phyloP scores from a whole-genome alignment of 306 rosid species.

The Myrica gale region DNA sequence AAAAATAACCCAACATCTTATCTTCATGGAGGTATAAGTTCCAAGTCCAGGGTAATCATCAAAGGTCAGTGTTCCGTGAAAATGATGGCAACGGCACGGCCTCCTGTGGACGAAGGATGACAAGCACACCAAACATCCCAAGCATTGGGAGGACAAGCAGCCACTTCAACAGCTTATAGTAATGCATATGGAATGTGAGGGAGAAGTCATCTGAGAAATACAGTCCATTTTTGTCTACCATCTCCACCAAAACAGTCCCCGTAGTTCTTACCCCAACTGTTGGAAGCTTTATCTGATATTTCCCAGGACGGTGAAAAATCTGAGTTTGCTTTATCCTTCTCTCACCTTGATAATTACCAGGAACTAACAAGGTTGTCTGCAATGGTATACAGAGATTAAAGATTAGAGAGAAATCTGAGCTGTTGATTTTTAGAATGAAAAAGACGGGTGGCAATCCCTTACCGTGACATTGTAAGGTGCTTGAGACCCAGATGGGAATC shows the following conservation, averaged over 20 bases:
- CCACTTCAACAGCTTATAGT: constrained; percentile 93
- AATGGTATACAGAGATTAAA: constrained; percentile 32
- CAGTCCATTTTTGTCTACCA: constrained; percentile 93
- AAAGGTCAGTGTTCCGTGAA: constrained; percentile 73
- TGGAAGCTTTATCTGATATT: constrained; percentile 76
- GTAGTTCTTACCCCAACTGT: constrained; percentile 81
- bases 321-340: constrained; percentile 70
- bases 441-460: constrained; percentile 20
- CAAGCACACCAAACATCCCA: constrained; percentile 87
- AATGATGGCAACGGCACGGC: constrained; percentile 90
- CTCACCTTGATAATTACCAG: constrained; percentile 98
- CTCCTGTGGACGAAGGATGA: constrained; percentile 88
- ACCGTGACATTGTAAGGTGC: constrained; percentile 91
- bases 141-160: constrained; percentile 93
- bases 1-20: background rate
- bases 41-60: constrained; percentile 24
- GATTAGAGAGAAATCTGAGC: background rate
- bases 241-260: constrained; percentile 90
- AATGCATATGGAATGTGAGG: constrained; percentile 96
- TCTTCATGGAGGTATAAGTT: background rate
- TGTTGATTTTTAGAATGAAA: background rate
- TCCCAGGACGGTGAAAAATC: constrained; percentile 64
- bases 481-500: constrained; percentile 87
- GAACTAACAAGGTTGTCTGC: constrained; percentile 84
- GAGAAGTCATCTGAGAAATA: constrained; percentile 92